These are phyloP conservation scores for Vachellia pachyceras DNA, from an alignment of 306 rosid species.

Conservation along the genomic window DNA sequence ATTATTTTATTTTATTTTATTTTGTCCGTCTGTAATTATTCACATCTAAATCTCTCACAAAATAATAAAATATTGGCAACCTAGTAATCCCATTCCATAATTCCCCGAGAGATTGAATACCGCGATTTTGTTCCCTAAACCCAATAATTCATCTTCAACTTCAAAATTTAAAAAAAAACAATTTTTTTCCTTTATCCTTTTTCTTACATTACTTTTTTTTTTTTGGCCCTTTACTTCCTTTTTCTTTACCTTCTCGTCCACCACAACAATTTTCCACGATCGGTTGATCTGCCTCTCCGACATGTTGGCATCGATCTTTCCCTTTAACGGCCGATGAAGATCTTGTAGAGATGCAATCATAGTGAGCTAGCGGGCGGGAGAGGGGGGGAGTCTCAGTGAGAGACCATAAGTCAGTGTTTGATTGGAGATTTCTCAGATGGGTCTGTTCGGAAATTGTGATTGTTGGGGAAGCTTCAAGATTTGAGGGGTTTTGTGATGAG, in stretches of 20 bases:
- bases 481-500: slow-evolving; percentile 36
- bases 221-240: slow-evolving; percentile 30
- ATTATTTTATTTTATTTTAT: neutral
- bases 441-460: slow-evolving; percentile 37
- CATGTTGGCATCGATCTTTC: slow-evolving; percentile 62
- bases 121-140: slow-evolving; percentile 17
- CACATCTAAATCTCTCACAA: too few relatives aligned
- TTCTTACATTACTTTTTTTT: neutral
- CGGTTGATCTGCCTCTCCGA: slow-evolving; percentile 78
- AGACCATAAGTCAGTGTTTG: slow-evolving; percentile 38
- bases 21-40: too few relatives aligned
- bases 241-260: slow-evolving; percentile 58
- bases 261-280: slow-evolving; percentile 67
- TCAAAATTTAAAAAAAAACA: neutral
- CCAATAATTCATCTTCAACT: slow-evolving; percentile 30
- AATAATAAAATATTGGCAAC: slow-evolving; percentile 32
- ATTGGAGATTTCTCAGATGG: slow-evolving; percentile 48
- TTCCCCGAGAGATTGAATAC: slow-evolving; percentile 16
- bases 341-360: slow-evolving; percentile 33
- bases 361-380: neutral
- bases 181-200: neutral
- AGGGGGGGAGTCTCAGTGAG: slow-evolving; percentile 9
- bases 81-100: neutral
- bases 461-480: slow-evolving; percentile 1
- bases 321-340: slow-evolving; percentile 51